These are phyloP conservation scores for Naegleria gruberi DNA, from an alignment of 208 protist genomes.

Conservation along the genomic window DNA sequence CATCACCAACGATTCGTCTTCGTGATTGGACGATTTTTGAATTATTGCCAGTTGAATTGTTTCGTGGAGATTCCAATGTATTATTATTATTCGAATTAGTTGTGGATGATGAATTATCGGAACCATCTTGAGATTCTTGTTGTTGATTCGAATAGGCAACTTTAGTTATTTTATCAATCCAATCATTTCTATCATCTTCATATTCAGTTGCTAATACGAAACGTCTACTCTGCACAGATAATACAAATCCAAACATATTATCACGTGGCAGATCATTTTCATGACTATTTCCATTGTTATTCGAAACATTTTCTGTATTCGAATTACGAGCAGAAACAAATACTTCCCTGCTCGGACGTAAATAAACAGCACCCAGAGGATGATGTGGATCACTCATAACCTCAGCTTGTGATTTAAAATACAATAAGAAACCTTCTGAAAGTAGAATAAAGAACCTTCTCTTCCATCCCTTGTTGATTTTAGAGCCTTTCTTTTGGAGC, in stretches of 20 bases:
- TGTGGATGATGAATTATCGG: not conserved
- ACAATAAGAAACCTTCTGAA: not conserved
- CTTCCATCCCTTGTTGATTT: not conserved
- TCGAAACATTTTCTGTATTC: not conserved
- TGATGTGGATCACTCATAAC: not conserved
- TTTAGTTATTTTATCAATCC: not conserved
- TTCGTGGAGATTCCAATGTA: not conserved
- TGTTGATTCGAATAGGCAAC: not conserved
- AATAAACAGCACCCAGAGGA: not conserved
- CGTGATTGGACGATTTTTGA: not conserved
- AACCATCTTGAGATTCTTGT: too few species aligned
- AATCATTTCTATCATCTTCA: not conserved
- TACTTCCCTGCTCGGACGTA: not conserved
- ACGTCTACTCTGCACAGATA: not conserved
- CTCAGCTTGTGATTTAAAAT: not conserved
- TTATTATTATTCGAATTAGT: not conserved
- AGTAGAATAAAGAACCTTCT: not conserved
- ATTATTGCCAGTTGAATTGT: not conserved
- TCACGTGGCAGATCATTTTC: not conserved
- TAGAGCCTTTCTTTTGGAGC: not conserved
- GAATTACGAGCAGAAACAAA: not conserved
- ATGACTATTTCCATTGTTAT: not conserved
- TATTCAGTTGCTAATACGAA: not conserved
- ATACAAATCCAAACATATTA: not conserved
- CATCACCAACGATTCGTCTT: not conserved